Evolutionary conservation across 2,329 filamentous ascomycete species (phyloP).

Genomic region (Trichoderma koningiopsis): DNA sequence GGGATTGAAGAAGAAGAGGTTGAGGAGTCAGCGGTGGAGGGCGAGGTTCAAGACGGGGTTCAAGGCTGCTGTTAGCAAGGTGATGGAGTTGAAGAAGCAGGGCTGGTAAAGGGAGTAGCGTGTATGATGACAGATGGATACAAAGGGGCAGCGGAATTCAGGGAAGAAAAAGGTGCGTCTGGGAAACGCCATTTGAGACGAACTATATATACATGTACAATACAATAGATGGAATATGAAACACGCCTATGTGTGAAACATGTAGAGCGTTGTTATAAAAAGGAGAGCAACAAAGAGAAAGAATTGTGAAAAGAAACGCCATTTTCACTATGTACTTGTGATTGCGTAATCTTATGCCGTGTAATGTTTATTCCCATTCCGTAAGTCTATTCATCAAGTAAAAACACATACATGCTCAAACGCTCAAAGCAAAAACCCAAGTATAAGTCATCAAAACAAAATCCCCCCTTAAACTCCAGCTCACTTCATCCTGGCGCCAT

Average conservation of each 20-base stretch:
- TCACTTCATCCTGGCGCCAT: slow-evolving; percentile 9
- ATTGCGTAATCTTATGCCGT: background rate
- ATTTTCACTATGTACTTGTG: background rate
- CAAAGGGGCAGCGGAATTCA: background rate
- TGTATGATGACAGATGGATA: slow-evolving; percentile 2
- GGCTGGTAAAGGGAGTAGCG: slow-evolving; percentile 63
- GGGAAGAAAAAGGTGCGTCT: background rate
- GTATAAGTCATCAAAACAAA: background rate
- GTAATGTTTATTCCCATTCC: slow-evolving; percentile 7
- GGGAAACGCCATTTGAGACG: slow-evolving; percentile 18
- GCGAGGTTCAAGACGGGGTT: slow-evolving; percentile 70
- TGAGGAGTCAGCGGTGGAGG: slow-evolving; percentile 70
- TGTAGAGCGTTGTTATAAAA: background rate
- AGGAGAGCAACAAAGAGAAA: background rate
- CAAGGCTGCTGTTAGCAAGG: slow-evolving; percentile 62
- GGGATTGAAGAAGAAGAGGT: slow-evolving; percentile 76
- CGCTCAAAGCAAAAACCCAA: background rate
- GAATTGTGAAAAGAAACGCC: background rate
- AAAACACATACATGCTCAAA: slow-evolving; percentile 9
- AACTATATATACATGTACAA: slow-evolving; percentile 22
- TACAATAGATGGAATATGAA: background rate
- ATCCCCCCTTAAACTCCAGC: background rate
- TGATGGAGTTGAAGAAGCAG: slow-evolving; percentile 71
- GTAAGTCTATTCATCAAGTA: slow-evolving; percentile 12
- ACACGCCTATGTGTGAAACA: background rate